These are phyloP conservation scores for Yarrowia sp. DNA, from an alignment of 805 yeast species.

Conservation along the genomic window DNA sequence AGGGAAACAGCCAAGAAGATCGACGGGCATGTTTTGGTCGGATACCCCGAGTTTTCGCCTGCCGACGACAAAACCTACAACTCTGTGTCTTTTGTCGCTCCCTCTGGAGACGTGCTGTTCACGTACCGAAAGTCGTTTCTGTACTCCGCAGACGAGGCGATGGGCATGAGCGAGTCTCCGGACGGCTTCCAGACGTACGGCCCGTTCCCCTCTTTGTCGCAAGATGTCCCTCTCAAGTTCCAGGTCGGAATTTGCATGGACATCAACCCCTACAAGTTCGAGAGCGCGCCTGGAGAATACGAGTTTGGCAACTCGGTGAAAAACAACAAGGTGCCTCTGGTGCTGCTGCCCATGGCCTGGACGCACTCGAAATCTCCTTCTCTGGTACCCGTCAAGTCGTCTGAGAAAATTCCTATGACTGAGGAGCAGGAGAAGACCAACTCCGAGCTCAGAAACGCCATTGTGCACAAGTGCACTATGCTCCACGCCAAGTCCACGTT, in stretches of 20 bases:
- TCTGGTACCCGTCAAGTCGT: neutral
- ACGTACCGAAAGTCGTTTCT: conserved; percentile 76
- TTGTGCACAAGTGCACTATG: conserved; percentile 18
- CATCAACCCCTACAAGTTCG: conserved; percentile 78
- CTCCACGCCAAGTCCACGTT: neutral
- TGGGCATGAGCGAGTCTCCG: conserved; percentile 77
- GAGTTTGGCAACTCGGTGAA: conserved; percentile 65
- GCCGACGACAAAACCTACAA: conserved; percentile 47
- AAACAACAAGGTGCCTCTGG: conserved; percentile 49
- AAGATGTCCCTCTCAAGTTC: conserved; percentile 41
- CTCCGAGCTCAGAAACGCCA: conserved; percentile 27
- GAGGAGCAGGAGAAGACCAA: conserved; percentile 30
- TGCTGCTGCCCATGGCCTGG: conserved; percentile 89
- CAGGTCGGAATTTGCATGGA: conserved; percentile 94
- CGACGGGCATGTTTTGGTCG: conserved; percentile 68
- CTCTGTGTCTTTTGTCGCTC: conserved; percentile 64
- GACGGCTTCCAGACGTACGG: conserved; percentile 46
- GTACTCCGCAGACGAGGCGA: conserved; percentile 72
- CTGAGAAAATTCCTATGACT: conserved; percentile 8
- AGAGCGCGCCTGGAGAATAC: conserved; percentile 70
- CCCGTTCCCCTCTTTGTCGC: conserved; percentile 25
- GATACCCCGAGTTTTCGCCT: conserved; percentile 66
- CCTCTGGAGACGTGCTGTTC: conserved; percentile 55
- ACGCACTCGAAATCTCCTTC: conserved; percentile 39
- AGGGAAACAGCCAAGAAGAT: conserved; percentile 48